These are phyloP conservation scores for Phlyctochytrium planicorne DNA, from an alignment of 192 early-diverging fungal species.

Conservation along the genomic window DNA sequence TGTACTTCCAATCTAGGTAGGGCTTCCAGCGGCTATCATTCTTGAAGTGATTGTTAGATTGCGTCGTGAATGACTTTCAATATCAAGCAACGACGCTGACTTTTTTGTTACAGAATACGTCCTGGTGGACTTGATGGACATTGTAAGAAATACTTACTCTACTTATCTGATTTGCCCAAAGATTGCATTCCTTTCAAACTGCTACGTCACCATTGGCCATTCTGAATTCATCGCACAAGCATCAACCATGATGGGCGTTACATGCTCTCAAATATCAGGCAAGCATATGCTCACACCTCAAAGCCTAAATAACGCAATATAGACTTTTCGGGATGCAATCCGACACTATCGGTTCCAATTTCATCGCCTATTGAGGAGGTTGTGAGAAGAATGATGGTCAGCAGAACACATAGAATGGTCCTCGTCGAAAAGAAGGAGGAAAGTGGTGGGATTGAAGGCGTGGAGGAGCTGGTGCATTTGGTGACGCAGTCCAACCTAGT, in stretches of 20 bases:
- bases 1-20: not conserved
- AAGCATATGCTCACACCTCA: not conserved
- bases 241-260: slow-evolving; percentile 9
- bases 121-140: slow-evolving; percentile 26
- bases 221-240: slow-evolving; percentile 10
- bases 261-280: slow-evolving; percentile 27
- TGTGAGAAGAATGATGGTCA: slow-evolving; percentile 4
- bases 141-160: slow-evolving; percentile 17
- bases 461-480: slow-evolving; percentile 11
- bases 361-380: slow-evolving; percentile 14
- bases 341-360: slow-evolving; percentile 19
- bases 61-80: no score
- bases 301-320: not conserved
- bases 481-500: slow-evolving; percentile 25
- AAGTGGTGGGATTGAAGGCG: not conserved
- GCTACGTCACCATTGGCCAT: slow-evolving; percentile 12
- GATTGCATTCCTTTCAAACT: slow-evolving; percentile 20
- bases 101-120: slow-evolving; percentile 10
- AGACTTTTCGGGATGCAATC: slow-evolving; percentile 32
- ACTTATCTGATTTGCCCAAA: not conserved
- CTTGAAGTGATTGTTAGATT: no score
- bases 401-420: slow-evolving; percentile 12
- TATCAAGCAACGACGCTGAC: no score
- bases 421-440: slow-evolving; percentile 8
- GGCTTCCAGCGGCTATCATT: no score